Evolutionary conservation across 495 filamentous ascomycete species (phyloP).

Genomic region (Staphylotrichum longicolle): DNA sequence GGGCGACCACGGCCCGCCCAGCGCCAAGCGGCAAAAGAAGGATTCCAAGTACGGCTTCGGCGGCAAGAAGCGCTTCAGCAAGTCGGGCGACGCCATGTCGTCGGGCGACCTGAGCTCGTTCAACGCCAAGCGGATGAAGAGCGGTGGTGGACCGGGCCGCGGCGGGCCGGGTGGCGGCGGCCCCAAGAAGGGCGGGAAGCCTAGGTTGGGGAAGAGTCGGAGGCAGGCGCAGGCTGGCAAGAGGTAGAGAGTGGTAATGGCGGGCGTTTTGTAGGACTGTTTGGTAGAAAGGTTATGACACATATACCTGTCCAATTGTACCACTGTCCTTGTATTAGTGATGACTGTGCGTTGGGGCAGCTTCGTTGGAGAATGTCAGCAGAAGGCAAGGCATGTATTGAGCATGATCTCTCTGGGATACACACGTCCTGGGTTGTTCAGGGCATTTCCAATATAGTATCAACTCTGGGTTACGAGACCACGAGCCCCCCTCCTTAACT

Average conservation of each 20-base stretch:
- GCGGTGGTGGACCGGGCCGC: slow-evolving; percentile 16
- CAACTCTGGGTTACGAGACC: too few species aligned
- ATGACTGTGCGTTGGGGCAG: too few species aligned
- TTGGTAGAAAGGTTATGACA: background rate
- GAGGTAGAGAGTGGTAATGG: slow-evolving; percentile 14
- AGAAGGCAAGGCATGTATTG: too few species aligned
- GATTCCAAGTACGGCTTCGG: slow-evolving; percentile 91
- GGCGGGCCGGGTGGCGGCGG: slow-evolving; percentile 17
- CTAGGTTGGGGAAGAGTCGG: slow-evolving; percentile 40
- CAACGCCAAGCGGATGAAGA: slow-evolving; percentile 82
- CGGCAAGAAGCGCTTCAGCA: slow-evolving; percentile 84
- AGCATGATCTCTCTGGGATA: too few species aligned
- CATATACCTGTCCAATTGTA: background rate
- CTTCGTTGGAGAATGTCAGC: too few species aligned
- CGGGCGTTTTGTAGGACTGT: background rate
- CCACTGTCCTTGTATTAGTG: background rate
- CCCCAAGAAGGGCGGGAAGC: slow-evolving; percentile 17
- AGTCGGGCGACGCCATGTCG: slow-evolving; percentile 81
- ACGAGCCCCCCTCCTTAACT: too few species aligned
- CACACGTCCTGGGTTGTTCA: too few species aligned
- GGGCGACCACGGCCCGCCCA: slow-evolving; percentile 42
- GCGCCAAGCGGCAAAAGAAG: slow-evolving; percentile 82
- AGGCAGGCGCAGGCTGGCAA: slow-evolving; percentile 34
- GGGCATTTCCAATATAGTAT: too few species aligned
- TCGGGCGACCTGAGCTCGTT: slow-evolving; percentile 76